Conservation (phyloP, 1,139 yeast species). For the Petasospora fabianii region DNA sequence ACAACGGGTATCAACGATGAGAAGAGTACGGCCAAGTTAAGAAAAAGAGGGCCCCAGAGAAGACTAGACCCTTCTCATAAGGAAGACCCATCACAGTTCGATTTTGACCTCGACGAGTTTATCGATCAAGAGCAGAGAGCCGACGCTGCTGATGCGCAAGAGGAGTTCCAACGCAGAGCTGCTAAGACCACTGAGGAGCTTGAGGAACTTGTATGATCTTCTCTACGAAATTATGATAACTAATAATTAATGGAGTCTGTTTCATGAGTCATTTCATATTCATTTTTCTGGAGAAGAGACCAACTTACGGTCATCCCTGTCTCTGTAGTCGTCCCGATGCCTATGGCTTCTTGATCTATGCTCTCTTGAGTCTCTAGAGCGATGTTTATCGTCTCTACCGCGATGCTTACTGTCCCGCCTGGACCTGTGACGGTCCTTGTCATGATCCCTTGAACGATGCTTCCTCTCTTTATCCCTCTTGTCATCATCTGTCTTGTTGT, state of each 20-base stretch:
- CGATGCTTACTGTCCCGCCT: not conserved
- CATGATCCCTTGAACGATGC: conserved; percentile 5
- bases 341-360: not conserved
- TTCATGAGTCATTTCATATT: not conserved
- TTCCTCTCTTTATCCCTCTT: conserved; percentile 1
- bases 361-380: not conserved
- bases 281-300: too few species aligned
- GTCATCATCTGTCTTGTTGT: conserved; percentile 3
- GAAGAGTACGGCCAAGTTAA: conserved; percentile 2
- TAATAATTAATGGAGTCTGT: not conserved
- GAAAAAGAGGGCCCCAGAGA: conserved; percentile 19
- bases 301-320: too few species aligned
- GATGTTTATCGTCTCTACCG: not conserved
- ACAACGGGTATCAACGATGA: too few species aligned
- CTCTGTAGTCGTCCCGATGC: conserved; percentile 21
- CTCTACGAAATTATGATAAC: not conserved
- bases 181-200: conserved; percentile 19
- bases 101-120: conserved; percentile 26
- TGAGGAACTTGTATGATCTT: conserved; percentile 22
- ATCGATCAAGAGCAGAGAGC: conserved; percentile 19
- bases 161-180: conserved; percentile 13
- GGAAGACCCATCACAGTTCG: conserved; percentile 24
- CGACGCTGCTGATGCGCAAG: conserved; percentile 15
- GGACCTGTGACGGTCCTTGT: conserved; percentile 1
- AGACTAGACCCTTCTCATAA: conserved; percentile 1